phyloP scores from a whole-genome alignment of 2,329 filamentous ascomycete species.

The Cercospora janseana region DNA sequence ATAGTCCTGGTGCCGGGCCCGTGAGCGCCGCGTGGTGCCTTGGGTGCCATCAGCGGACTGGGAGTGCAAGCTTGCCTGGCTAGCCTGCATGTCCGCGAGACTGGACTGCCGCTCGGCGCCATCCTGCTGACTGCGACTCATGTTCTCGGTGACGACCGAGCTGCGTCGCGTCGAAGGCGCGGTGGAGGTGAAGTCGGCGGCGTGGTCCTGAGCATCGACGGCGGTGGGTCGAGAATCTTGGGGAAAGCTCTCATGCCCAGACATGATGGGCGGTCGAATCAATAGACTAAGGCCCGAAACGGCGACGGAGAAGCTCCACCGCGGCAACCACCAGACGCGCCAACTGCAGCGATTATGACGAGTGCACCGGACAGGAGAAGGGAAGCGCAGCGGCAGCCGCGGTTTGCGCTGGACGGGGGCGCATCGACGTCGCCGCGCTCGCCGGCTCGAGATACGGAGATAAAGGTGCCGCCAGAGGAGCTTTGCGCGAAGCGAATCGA shows the following conservation, averaged over 20 bases:
- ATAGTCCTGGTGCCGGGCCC: conserved; percentile 32
- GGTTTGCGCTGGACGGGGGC: no score
- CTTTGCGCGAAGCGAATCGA: conserved; percentile 6
- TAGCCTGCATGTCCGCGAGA: conserved; percentile 29
- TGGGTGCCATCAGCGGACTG: conserved; percentile 19
- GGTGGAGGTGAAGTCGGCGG: conserved; percentile 21
- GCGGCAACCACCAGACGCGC: conserved; percentile 3
- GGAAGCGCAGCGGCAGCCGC: no score
- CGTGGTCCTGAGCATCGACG: conserved; percentile 23
- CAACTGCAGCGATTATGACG: not conserved
- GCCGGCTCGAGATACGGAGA: not conserved
- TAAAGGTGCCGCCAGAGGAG: not conserved
- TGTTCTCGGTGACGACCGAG: conserved; percentile 25
- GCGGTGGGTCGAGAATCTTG: conserved; percentile 5
- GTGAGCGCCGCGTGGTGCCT: conserved; percentile 22
- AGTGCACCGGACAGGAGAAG: not conserved
- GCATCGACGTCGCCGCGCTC: no score
- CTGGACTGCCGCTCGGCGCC: conserved; percentile 18
- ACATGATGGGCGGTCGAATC: conserved; percentile 2
- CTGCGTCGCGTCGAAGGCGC: conserved; percentile 27
- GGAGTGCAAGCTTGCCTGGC: conserved; percentile 29
- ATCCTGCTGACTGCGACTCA: conserved; percentile 24
- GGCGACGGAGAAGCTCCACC: not conserved
- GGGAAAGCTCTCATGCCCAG: conserved; percentile 9
- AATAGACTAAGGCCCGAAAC: conserved; percentile 9